phyloP scores from a whole-genome alignment of 495 filamentous ascomycete species.

The Ascodesmis nigricans region DNA sequence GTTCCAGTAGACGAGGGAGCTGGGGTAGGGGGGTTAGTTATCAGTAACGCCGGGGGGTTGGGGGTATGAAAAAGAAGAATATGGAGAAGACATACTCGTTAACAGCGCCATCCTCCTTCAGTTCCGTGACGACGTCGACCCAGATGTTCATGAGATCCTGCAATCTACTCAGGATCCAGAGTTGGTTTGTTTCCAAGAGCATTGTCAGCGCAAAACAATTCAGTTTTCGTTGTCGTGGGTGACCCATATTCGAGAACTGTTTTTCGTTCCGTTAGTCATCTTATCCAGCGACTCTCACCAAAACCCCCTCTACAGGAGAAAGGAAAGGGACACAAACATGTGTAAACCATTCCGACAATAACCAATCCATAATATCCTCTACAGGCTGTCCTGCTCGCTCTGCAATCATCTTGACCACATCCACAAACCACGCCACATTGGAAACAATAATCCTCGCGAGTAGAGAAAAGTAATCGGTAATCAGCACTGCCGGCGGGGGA shows the following conservation, averaged over 20 bases:
- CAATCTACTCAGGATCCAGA: constrained; percentile 34
- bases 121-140: constrained; percentile 41
- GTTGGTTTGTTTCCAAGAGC: constrained; percentile 37
- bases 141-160: constrained; percentile 50
- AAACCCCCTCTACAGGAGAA: background rate
- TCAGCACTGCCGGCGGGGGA: constrained; percentile 39
- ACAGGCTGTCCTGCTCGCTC: constrained; percentile 22
- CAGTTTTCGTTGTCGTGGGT: constrained; percentile 55
- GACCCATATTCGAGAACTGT: constrained; percentile 53
- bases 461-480: constrained; percentile 68
- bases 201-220: constrained; percentile 62
- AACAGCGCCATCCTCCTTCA: constrained; percentile 35
- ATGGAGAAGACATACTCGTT: constrained; percentile 22
- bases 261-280: background rate
- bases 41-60: constrained; percentile 24
- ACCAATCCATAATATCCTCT: constrained; percentile 41
- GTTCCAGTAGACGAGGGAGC: constrained; percentile 34
- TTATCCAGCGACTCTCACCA: background rate
- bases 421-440: constrained; percentile 41
- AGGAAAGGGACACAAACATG: constrained; percentile 25
- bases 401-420: constrained; percentile 29
- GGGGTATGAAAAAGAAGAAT: background rate
- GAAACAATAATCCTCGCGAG: constrained; percentile 56
- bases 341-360: constrained; percentile 68
- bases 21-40: constrained; percentile 21